phyloP scores from a whole-genome alignment of 2,329 filamentous ascomycete genomes.

The Talaromyces sp. region DNA sequence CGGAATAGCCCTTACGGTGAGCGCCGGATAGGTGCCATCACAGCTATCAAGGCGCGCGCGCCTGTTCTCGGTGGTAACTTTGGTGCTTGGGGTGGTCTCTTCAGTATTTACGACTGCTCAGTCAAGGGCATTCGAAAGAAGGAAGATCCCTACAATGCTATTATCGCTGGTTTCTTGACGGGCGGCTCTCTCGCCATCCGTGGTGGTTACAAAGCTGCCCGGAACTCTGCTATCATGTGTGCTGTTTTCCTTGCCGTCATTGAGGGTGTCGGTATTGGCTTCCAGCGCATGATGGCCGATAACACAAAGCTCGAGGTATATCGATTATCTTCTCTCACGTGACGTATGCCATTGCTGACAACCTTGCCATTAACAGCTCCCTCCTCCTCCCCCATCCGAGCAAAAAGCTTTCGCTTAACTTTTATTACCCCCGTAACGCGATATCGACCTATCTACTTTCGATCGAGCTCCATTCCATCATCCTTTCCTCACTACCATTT shows the following conservation, averaged over 20 bases:
- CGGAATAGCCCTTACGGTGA: conserved; percentile 88
- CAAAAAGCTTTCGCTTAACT: conserved; percentile 37
- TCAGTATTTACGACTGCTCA: conserved; percentile 93
- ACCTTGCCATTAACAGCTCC: conserved; percentile 26
- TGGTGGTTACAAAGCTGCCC: conserved; percentile 84
- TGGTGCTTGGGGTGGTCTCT: conserved; percentile 93
- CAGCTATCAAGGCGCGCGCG: conserved; percentile 94
- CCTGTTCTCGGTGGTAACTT: conserved; percentile 97
- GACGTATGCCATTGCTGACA: background rate
- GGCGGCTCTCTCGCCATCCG: conserved; percentile 87
- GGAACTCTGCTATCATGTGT: conserved; percentile 95
- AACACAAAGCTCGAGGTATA: conserved; percentile 76
- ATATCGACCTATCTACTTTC: conserved; percentile 15
- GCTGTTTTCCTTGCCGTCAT: conserved; percentile 92
- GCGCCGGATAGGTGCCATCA: conserved; percentile 90
- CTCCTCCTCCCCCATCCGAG: conserved; percentile 34
- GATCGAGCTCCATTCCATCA: conserved; percentile 18
- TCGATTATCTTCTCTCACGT: background rate
- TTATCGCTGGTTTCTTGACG: conserved; percentile 95
- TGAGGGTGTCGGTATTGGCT: conserved; percentile 93
- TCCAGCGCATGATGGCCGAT: conserved; percentile 90
- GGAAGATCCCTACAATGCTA: conserved; percentile 97
- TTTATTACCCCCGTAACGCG: background rate
- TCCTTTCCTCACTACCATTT: conserved; percentile 20
- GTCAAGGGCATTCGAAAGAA: conserved; percentile 93